Percentiles rank a stretch among this genome's conserved stretches.
Conservation (phyloP, 108 stramenopile genomes). For the Pseudonitzschia multistriata region DNA sequence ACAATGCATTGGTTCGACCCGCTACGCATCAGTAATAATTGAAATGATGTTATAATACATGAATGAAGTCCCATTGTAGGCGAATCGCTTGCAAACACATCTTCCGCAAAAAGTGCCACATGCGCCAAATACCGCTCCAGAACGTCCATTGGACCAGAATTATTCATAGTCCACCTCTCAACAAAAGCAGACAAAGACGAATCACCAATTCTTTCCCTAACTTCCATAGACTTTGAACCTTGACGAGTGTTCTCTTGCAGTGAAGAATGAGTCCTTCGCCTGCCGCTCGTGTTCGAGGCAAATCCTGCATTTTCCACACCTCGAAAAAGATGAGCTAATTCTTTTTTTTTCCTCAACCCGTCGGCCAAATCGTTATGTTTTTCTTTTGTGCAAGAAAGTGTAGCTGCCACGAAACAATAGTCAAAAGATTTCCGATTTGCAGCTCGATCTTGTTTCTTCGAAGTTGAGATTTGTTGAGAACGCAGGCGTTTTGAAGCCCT, state of each 20-base stretch:
- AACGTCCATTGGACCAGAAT: slow-evolving; percentile 61
- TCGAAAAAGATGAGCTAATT: not conserved
- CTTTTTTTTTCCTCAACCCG: not conserved
- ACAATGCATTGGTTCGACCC: slow-evolving; percentile 18
- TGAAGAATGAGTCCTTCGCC: not conserved
- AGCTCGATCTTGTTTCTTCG: slow-evolving; percentile 46
- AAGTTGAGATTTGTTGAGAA: slow-evolving; percentile 64
- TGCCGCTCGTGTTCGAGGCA: not conserved
- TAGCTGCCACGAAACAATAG: slow-evolving; percentile 62
- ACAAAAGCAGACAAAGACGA: slow-evolving; percentile 49
- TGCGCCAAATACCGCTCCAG: slow-evolving; percentile 56
- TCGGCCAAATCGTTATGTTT: slow-evolving; percentile 20
- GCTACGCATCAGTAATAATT: slow-evolving; percentile 17
- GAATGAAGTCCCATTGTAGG: slow-evolving; percentile 46
- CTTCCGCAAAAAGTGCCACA: slow-evolving; percentile 51
- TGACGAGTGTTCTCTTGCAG: not conserved
- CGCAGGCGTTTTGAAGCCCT: slow-evolving; percentile 68
- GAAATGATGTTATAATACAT: slow-evolving; percentile 54
- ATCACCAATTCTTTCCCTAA: slow-evolving; percentile 30
- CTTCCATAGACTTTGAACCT: not conserved
- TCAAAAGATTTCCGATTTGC: slow-evolving; percentile 40
- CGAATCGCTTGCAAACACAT: slow-evolving; percentile 51
- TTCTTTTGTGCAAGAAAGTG: slow-evolving; percentile 48
- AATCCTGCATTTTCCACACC: not conserved
- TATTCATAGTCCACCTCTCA: slow-evolving; percentile 39